Percentiles rank a stretch among this genome's conserved stretches.
phyloP scores from a whole-genome alignment of 768 basidiomycete genomes.

The Tricholoma hemisulphureum region DNA sequence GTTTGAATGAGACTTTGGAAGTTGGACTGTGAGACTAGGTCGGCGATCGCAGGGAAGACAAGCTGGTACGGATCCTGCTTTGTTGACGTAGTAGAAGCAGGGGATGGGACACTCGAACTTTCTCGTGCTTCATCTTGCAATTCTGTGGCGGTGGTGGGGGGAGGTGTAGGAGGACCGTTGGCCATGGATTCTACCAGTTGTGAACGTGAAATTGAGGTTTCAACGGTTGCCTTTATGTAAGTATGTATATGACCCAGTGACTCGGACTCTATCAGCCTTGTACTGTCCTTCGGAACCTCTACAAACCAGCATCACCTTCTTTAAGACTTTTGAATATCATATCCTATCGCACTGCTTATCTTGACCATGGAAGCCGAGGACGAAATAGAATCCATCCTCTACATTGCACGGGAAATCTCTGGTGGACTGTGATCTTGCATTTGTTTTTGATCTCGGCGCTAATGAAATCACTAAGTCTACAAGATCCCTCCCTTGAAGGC shows the following conservation, averaged over 20 bases:
- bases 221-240: background rate
- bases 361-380: constrained; percentile 58
- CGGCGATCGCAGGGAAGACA: constrained; percentile 43
- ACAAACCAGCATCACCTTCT: background rate
- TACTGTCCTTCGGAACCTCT: background rate
- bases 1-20: constrained; percentile 41
- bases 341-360: background rate
- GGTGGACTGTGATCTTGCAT: constrained; percentile 44
- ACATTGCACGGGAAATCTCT: constrained; percentile 88
- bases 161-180: constrained; percentile 63
- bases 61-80: constrained; percentile 42
- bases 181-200: constrained; percentile 37
- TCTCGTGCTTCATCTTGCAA: constrained; percentile 50
- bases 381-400: constrained; percentile 87
- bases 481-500: constrained; percentile 85
- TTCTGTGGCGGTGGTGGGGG: constrained; percentile 55
- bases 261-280: background rate
- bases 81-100: constrained; percentile 14
- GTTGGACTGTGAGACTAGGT: constrained; percentile 44
- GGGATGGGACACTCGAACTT: constrained; percentile 12
- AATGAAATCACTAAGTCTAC: constrained; percentile 59
- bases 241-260: background rate
- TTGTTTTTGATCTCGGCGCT: constrained; percentile 1
- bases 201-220: background rate
- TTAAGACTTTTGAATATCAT: background rate